phyloP scores from a whole-genome alignment of 2,329 filamentous ascomycete species.

The Exophiala oligosperma region DNA sequence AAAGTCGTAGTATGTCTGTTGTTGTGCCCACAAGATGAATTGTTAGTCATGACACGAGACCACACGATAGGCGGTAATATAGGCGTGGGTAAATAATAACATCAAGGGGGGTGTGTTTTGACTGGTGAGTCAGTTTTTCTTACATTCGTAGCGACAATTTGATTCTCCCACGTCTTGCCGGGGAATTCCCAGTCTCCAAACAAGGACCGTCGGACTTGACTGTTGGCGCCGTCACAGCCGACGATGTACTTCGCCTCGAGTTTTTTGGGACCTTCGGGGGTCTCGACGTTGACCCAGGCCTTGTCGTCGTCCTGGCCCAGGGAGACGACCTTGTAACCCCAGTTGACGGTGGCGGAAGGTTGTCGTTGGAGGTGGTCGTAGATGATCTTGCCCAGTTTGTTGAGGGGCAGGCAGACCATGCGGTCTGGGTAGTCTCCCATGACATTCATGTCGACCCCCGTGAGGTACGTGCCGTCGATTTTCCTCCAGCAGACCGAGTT shows the following conservation, averaged over 20 bases:
- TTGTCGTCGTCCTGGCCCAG: slow-evolving; percentile 23
- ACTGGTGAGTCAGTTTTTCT: background rate
- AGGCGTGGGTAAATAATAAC: no score
- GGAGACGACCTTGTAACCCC: slow-evolving; percentile 42
- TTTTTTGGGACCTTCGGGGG: slow-evolving; percentile 13
- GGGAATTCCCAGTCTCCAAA: slow-evolving; percentile 21
- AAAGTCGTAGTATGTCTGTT: slow-evolving; percentile 63
- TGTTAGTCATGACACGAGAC: no score
- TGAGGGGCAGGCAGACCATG: slow-evolving; percentile 47
- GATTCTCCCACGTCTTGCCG: slow-evolving; percentile 25
- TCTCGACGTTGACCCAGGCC: slow-evolving; percentile 23
- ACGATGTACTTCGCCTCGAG: slow-evolving; percentile 39
- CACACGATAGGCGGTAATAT: no score
- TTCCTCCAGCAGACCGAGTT: slow-evolving; percentile 48
- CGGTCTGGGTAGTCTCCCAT: slow-evolving; percentile 36
- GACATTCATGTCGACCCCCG: slow-evolving; percentile 32
- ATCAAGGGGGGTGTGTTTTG: no score
- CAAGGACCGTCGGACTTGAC: slow-evolving; percentile 15
- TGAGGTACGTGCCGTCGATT: slow-evolving; percentile 37
- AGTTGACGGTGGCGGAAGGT: slow-evolving; percentile 40
- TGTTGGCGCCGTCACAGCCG: slow-evolving; percentile 40
- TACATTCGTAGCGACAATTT: slow-evolving; percentile 29
- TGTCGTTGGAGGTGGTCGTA: slow-evolving; percentile 39
- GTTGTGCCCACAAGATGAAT: no score
- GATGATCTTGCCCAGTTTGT: slow-evolving; percentile 45